Evolutionary conservation across 257 asterid species (phyloP).

Genomic region (Ophiorrhiza pumila): DNA sequence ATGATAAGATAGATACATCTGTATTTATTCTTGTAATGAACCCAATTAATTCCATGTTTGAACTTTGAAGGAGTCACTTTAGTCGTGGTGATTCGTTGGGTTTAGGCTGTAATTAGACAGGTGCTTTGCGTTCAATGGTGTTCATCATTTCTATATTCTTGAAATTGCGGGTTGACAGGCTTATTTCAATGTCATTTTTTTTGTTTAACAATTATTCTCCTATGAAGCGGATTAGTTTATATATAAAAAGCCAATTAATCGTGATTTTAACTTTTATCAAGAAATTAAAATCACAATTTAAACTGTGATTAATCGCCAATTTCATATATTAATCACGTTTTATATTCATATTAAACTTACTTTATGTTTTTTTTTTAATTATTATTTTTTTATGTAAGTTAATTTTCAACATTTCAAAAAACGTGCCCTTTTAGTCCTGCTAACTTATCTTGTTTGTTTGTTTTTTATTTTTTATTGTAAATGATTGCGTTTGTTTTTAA

Average conservation of each 20-base stretch:
- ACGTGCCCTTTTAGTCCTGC: slow-evolving; percentile 13
- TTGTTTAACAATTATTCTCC: too few relatives aligned
- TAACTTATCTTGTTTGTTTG: background rate
- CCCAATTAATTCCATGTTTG: slow-evolving; percentile 7
- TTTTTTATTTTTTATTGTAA: background rate
- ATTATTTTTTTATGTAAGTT: too few relatives aligned
- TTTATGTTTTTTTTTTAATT: too few relatives aligned
- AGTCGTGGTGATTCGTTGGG: background rate
- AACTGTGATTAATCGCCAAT: too few relatives aligned
- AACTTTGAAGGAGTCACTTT: slow-evolving; percentile 5
- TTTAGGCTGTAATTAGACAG: slow-evolving; percentile 4
- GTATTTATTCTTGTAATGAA: background rate
- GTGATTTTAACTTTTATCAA: too few relatives aligned
- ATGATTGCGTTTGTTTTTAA: background rate
- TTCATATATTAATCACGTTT: too few relatives aligned
- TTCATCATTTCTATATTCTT: background rate
- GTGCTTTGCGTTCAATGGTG: background rate
- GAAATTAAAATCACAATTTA: too few relatives aligned
- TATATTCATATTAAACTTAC: too few relatives aligned
- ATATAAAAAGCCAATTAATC: too few relatives aligned
- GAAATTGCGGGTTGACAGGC: slow-evolving; percentile 1
- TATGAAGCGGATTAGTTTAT: too few relatives aligned
- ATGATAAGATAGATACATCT: slow-evolving; percentile 8
- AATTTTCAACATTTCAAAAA: slow-evolving; percentile 6
- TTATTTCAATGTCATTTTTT: too few relatives aligned